Evolutionary conservation across 306 rosid species (phyloP).

Genomic region (Trichosanthes cucumerina): DNA sequence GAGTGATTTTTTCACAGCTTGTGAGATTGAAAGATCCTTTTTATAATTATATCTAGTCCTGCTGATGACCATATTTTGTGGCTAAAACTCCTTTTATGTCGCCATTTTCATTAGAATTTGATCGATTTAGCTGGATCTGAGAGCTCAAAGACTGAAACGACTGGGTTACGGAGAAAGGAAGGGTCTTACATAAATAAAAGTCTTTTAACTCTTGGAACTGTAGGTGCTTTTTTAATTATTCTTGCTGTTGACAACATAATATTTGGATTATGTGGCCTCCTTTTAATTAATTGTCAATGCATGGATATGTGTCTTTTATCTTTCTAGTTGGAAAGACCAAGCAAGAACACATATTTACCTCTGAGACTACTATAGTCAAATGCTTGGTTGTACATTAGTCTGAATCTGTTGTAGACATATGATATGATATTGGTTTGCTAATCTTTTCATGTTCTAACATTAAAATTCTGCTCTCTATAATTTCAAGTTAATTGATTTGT

Average conservation of each 20-base stretch:
- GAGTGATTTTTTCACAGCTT: constrained; percentile 97
- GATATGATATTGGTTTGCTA: not conserved
- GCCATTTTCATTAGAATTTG: constrained; percentile 43
- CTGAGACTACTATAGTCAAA: not conserved
- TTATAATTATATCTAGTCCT: not conserved
- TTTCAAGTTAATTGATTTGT: not conserved
- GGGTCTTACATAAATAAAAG: constrained; percentile 99
- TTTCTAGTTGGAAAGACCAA: not conserved
- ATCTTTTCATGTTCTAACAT: not conserved
- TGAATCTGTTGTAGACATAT: not conserved
- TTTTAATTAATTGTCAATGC: not conserved
- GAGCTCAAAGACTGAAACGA: constrained; percentile 98
- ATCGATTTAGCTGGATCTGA: constrained; percentile 99
- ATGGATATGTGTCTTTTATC: not conserved
- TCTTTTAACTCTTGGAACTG: constrained; percentile 98
- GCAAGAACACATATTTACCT: not conserved
- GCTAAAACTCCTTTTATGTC: not conserved
- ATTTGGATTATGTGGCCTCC: not conserved
- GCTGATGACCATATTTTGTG: not conserved
- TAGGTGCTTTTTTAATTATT: constrained; percentile 28
- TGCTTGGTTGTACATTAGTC: not conserved
- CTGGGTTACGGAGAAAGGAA: constrained; percentile 94
- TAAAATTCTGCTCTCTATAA: not conserved
- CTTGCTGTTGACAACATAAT: not conserved
- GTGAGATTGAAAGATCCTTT: constrained; percentile 34